Evolutionary conservation across 257 asterid species (phyloP).

Genomic region (Primulina huaijiensis): DNA sequence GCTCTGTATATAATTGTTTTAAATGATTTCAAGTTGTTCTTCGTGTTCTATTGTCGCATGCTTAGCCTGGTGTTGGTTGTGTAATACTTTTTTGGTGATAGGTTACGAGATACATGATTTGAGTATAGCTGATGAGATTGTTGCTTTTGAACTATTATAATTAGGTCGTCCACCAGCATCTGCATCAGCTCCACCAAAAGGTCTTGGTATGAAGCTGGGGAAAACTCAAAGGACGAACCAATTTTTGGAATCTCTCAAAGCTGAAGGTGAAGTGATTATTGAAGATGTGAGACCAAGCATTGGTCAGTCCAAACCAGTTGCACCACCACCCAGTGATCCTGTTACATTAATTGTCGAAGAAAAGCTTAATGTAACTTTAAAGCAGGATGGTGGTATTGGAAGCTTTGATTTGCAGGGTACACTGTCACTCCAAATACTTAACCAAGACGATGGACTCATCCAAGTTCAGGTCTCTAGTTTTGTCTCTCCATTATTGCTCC

Average conservation of each 20-base stretch:
- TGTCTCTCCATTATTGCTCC: not conserved
- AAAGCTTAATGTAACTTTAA: constrained; percentile 52
- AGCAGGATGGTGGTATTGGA: constrained; percentile 63
- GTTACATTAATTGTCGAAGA: constrained; percentile 60
- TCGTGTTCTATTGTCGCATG: not conserved
- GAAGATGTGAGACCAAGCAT: constrained; percentile 63
- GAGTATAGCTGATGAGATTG: constrained; percentile 9
- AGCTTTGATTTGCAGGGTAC: constrained; percentile 63
- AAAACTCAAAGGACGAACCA: constrained; percentile 65
- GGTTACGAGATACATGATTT: not conserved
- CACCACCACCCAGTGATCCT: constrained; percentile 61
- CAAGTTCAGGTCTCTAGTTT: constrained; percentile 55
- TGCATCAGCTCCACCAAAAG: constrained; percentile 66
- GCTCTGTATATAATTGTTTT: not conserved
- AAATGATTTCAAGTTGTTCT: not conserved
- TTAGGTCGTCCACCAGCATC: constrained; percentile 57
- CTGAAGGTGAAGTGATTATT: constrained; percentile 68
- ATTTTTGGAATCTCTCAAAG: constrained; percentile 64
- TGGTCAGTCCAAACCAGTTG: constrained; percentile 59
- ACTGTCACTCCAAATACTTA: constrained; percentile 58
- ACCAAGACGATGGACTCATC: constrained; percentile 58
- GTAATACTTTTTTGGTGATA: not conserved
- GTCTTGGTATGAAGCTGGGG: constrained; percentile 72
- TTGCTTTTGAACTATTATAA: constrained; percentile 18
- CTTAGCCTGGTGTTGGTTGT: not conserved